Base-by-base conservation (phyloP, 2,329 filamentous ascomycete species). In the Xylaria sp. region DNA sequence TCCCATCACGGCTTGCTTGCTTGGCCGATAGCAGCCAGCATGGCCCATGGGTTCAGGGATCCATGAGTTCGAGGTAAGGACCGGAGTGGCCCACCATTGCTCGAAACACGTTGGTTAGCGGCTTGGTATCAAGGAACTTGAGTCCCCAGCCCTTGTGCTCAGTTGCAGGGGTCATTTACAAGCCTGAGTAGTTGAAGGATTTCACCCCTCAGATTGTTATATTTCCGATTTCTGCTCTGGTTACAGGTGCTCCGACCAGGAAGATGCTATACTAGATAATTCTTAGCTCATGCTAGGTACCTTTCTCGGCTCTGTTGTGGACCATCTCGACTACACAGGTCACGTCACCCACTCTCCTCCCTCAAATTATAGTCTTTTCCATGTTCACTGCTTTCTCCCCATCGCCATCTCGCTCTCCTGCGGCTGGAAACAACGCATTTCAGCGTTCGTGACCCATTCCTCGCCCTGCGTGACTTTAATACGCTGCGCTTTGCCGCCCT, bases 171-270 rank as follows among this genome's bases (percentile, higher is more conserved):
- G 73, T 75, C 68, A 71, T 66, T 62, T 47, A 62, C 64, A 71
- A 66, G 65, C 63, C 53, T 66, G 57, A 69, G 65, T 67, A 73
- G 65, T 71, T 72, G 73, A 75, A 77, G 76, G 75, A 77, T 76
- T 76, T 76, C 72, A 70, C 74, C 75, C 77, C 78, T 79, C 75
- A 82, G 77, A 81, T 80, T 79, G 82, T 83, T 79, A 82, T 83
- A 83, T 81, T 82, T 80, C 81, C 81, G 81, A 82, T 79, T 74
- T 80, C 76, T 81, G 80, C 76, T 81, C 80, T 80, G 80, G 79
- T 77, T 76, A 78, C 78, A 77, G 79, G 80, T 81, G 79, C 79
- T 80, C 81, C 80, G 69, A 69, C 63, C 45, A 70, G 62, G 56
- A 63, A 63, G 60, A 61, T 69, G 45, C 66, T 67, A 60, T 51